phyloP scores from a whole-genome alignment of 2,329 filamentous ascomycete species.

The Helotiales sp. region DNA sequence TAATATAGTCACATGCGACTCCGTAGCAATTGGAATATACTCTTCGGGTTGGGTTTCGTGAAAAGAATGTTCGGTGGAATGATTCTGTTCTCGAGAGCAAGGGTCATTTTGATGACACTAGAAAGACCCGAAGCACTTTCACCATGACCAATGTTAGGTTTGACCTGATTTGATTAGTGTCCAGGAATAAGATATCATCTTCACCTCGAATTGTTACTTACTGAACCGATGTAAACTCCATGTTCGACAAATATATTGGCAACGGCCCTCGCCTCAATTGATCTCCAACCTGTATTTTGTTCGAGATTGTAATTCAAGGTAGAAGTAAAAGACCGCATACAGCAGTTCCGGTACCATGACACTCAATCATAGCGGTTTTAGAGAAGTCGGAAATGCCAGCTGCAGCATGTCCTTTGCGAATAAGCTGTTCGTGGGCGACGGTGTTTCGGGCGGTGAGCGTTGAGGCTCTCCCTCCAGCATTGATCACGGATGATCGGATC shows the following conservation, averaged over 20 bases:
- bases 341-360: background rate
- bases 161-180: too few relatives aligned
- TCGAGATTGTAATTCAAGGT: too few relatives aligned
- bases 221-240: too few relatives aligned
- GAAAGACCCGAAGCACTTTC: background rate
- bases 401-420: background rate
- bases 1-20: too few relatives aligned
- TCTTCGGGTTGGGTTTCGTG: background rate
- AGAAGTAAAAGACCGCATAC: background rate
- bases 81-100: background rate
- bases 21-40: background rate
- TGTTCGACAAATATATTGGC: background rate
- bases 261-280: background rate
- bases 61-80: background rate
- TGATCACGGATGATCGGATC: slow-evolving; percentile 38
- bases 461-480: background rate
- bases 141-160: background rate
- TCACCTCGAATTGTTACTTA: too few relatives aligned
- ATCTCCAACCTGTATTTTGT: too few relatives aligned
- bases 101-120: background rate
- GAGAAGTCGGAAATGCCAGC: background rate
- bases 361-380: background rate
- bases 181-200: too few relatives aligned
- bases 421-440: background rate
- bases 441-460: background rate